Evolutionary conservation across 345 rosid species (phyloP).

Genomic region (Corymbia maculata): DNA sequence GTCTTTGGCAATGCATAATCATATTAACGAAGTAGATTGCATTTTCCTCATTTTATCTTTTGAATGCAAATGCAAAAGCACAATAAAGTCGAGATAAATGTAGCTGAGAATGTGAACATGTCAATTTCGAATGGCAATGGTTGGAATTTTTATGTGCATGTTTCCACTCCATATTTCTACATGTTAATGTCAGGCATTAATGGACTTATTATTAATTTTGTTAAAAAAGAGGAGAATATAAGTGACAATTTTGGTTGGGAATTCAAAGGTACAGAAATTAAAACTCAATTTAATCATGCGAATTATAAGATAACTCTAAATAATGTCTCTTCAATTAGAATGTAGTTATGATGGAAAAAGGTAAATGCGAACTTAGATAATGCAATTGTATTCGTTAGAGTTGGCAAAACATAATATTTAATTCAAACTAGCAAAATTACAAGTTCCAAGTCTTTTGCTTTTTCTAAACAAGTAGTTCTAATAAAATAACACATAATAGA

Average conservation of each 20-base stretch:
- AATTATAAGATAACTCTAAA: background rate
- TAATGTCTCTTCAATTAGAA: too few relatives aligned
- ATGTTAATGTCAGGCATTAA: conserved; percentile 1
- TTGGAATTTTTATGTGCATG: background rate
- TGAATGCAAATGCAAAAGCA: background rate
- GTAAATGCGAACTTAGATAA: too few relatives aligned
- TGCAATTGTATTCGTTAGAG: too few relatives aligned
- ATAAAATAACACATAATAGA: too few relatives aligned
- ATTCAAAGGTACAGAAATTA: background rate
- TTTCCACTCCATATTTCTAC: background rate
- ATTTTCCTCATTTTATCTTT: background rate
- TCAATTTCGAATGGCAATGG: conserved; percentile 3
- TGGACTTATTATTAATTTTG: conserved; percentile 4
- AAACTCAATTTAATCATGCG: background rate
- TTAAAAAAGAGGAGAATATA: conserved; percentile 4
- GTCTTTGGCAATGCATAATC: background rate
- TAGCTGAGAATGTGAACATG: background rate
- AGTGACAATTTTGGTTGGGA: conserved; percentile 10
- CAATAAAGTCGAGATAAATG: background rate
- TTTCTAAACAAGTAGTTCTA: too few relatives aligned
- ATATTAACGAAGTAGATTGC: background rate
- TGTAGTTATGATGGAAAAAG: too few relatives aligned
- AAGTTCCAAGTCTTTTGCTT: too few relatives aligned
- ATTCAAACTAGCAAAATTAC: too few relatives aligned
- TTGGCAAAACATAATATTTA: too few relatives aligned